Base-by-base conservation (phyloP, 495 filamentous ascomycete species). In the Hypoxylon perforatum region DNA sequence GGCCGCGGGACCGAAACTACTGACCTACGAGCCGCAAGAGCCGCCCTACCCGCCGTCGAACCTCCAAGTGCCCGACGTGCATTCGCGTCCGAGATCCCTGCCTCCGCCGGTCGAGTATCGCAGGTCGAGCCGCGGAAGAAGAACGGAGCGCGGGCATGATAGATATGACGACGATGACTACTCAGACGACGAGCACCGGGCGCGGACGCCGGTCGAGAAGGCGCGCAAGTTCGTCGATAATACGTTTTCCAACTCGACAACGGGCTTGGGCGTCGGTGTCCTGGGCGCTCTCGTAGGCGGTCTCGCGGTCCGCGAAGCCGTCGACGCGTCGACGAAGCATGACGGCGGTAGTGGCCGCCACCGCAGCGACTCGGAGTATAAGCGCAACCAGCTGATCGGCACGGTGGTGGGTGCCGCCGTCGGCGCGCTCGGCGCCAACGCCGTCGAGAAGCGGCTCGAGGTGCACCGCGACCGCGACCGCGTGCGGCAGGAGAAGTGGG, bases 241-340 rank as follows among this genome's bases (percentile, higher is more conserved):
- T 54, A 68, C 61, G 41, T 82, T 82, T 57, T 75, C 71, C 3
- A 61, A 72, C 28, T 77, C 80, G 0, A 75, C 74, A 2, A 71
- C 77, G 0, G 81, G 80, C 0, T 52, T 83, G 0, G 79, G 80
- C 14, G 75, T 76, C 1, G 76, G 79, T 15, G 73, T 81, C 18
- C 57, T 83, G 3, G 81, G 81, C 12, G 80, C 81, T 3, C 67
- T 83, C 4, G 75, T 81, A 0, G 81, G 81, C 5, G 81, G 81
- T 0, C 49, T 83, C 1, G 80, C 78, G 4, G 78, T 72, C 3
- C 45, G 78, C 0, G 77, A 83, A 67, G 80, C 74, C 0, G 70
- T 70, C 38, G 73, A 78, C 17, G 65, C 68, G 8, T 72, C 68
- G 21, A 63, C 23, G 39, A 59, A 67, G n/a, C 47, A 55, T 12